Percentiles rank a stretch among this genome's conserved stretches.
phyloP scores from a whole-genome alignment of 495 filamentous ascomycete species.

The Trypethelium eluteriae region DNA sequence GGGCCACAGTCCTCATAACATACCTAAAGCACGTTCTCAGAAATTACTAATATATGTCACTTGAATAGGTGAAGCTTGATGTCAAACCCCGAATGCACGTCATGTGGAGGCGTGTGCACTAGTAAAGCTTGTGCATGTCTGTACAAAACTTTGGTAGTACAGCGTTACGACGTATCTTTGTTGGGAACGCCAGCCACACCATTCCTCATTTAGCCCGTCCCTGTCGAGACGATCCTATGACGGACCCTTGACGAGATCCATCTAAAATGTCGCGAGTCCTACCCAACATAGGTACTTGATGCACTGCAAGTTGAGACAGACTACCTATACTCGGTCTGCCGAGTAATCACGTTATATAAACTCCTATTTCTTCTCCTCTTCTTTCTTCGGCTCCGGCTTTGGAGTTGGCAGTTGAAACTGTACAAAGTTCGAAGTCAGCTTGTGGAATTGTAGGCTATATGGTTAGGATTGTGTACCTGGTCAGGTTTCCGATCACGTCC shows the following conservation, averaged over 20 bases:
- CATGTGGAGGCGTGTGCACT: too few relatives aligned
- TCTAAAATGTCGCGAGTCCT: not conserved
- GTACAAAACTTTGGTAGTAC: slow-evolving; percentile 2
- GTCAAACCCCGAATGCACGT: too few relatives aligned
- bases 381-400: slow-evolving; percentile 84
- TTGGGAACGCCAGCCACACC: not conserved
- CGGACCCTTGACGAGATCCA: not conserved
- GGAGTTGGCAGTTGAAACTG: slow-evolving; percentile 89
- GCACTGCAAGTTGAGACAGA: too few relatives aligned
- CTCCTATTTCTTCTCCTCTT: slow-evolving; percentile 82
- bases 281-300: not conserved
- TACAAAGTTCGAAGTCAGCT: slow-evolving; percentile 17
- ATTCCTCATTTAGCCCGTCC: not conserved
- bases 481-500: slow-evolving; percentile 76
- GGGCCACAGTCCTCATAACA: not conserved
- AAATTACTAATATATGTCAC: not conserved
- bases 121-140: not conserved
- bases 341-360: not conserved
- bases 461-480: slow-evolving; percentile 41
- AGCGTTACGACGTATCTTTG: not conserved
- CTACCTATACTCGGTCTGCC: not conserved
- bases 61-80: not conserved
- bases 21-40: not conserved
- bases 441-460: not conserved
- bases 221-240: not conserved